Evolutionary conservation across 306 rosid genomes (phyloP).

Genomic region (Cucumis cinereus): DNA sequence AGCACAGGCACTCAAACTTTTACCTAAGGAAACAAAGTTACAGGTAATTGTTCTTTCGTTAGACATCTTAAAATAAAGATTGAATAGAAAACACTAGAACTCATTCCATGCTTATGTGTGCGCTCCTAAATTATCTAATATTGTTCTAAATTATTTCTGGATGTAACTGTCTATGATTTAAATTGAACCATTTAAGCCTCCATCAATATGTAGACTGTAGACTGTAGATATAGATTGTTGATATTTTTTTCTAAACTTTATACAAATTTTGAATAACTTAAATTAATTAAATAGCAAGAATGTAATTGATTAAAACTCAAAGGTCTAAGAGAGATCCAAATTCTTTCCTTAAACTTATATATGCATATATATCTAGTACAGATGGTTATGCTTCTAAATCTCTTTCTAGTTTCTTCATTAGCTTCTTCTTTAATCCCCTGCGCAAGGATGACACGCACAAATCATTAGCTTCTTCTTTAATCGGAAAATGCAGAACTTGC

Average conservation of each 20-base stretch:
- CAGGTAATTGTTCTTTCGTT: constrained; percentile 45
- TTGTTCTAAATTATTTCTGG: neutral
- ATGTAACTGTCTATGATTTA: neutral
- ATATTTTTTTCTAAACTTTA: neutral
- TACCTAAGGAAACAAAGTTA: constrained; percentile 84
- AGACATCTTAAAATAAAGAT: neutral
- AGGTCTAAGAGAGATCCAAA: neutral
- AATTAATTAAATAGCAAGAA: neutral
- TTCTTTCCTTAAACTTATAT: neutral
- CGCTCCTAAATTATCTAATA: neutral
- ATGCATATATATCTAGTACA: neutral
- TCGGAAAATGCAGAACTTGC: constrained; percentile 53
- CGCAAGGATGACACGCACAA: too few relatives aligned
- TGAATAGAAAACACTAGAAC: neutral
- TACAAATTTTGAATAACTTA: neutral
- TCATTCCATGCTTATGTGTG: neutral
- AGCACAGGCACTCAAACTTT: constrained; percentile 89
- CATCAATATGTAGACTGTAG: neutral
- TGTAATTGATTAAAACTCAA: neutral
- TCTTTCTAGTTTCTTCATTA: neutral
- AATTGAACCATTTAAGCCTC: neutral
- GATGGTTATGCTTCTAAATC: neutral
- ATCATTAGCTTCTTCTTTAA: neutral
- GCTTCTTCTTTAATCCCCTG: neutral
- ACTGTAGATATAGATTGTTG: neutral